Conservation (phyloP, 208 protist species). For the Porcisia deanei region DNA sequence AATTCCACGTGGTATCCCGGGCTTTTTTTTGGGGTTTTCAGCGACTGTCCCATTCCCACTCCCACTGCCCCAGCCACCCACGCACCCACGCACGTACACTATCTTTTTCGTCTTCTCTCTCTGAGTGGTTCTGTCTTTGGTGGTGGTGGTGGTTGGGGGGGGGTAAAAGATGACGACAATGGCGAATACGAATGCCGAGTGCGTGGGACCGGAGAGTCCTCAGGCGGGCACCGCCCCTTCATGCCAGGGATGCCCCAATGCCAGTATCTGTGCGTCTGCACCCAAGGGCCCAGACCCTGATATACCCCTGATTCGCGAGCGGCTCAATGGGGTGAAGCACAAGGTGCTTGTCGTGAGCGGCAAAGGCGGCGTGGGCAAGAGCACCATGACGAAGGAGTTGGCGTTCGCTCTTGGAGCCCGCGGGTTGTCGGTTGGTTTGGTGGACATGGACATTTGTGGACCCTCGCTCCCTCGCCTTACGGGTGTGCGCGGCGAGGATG, state of each 20-base stretch:
- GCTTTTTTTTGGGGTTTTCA: too few relatives aligned
- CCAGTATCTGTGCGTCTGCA: slow-evolving; percentile 93
- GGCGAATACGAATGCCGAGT: slow-evolving; percentile 69
- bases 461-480: slow-evolving; percentile 92
- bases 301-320: slow-evolving; percentile 79
- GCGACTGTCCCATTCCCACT: not conserved
- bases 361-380: slow-evolving; percentile 96
- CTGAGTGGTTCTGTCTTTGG: not conserved
- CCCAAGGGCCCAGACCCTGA: slow-evolving; percentile 94
- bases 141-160: not conserved
- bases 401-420: slow-evolving; percentile 75
- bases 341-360: slow-evolving; percentile 92
- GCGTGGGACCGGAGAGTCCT: slow-evolving; percentile 94
- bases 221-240: slow-evolving; percentile 94
- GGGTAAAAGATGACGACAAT: slow-evolving; percentile 5
- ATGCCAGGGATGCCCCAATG: slow-evolving; percentile 99
- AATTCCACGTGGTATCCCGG: too few relatives aligned
- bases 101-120: not conserved
- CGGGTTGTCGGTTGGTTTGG: slow-evolving; percentile 95
- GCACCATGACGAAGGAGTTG: slow-evolving; percentile 92
- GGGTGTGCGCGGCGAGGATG: slow-evolving; percentile 87
- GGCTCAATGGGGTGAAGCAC: slow-evolving; percentile 75
- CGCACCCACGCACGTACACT: not conserved
- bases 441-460: slow-evolving; percentile 99
- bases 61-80: too few relatives aligned